Conservation (phyloP, 345 rosid genomes). For the Fremontodendron californicum region DNA sequence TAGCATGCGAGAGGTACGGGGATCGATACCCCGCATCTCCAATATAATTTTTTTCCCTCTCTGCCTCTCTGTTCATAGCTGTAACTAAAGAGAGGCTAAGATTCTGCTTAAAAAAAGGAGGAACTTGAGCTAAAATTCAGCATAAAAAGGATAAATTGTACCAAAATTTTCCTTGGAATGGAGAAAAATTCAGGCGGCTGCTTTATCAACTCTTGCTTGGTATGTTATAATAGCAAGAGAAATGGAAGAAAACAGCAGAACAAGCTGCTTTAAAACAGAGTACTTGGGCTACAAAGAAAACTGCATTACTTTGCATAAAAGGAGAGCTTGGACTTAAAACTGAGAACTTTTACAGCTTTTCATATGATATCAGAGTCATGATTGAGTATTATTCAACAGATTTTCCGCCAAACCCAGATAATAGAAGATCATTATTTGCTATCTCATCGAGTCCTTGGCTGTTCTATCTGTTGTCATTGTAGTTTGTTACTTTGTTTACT, state of each 20-base stretch:
- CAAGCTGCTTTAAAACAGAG: neutral
- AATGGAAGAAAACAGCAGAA: neutral
- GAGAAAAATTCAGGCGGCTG: no score
- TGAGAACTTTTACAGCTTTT: neutral
- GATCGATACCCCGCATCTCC: conserved; percentile 93
- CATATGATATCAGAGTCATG: neutral
- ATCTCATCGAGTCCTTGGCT: neutral
- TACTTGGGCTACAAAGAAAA: no score
- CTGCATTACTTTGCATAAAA: neutral
- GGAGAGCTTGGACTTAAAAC: neutral
- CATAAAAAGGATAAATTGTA: no score
- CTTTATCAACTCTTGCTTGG: no score
- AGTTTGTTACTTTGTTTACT: neutral
- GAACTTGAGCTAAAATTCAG: no score
- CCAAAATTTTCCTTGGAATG: no score
- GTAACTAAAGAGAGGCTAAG: no score
- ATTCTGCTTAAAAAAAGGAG: no score
- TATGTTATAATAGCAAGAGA: no score
- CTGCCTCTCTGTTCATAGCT: neutral
- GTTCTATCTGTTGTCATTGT: neutral
- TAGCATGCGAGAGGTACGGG: conserved; percentile 82
- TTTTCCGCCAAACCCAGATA: neutral
- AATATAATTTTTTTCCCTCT: conserved; percentile 1
- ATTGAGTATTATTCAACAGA: neutral
- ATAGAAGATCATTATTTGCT: neutral